phyloP scores from a whole-genome alignment of 306 rosid species.

The Arachis stenosperma region DNA sequence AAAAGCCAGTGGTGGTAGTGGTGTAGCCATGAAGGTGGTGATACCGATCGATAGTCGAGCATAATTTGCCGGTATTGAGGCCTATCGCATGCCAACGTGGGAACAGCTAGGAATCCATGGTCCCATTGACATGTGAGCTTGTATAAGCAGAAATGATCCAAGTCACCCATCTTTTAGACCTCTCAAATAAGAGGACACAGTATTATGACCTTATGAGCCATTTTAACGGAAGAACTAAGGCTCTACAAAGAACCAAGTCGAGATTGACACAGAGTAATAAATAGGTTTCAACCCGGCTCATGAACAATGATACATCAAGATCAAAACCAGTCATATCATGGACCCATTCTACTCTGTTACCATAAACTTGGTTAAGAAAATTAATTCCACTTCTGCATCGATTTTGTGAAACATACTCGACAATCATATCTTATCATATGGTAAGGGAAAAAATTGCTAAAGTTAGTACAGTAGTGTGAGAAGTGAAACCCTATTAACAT shows the following conservation, averaged over 20 bases:
- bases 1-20: background rate
- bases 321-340: background rate
- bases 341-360: background rate
- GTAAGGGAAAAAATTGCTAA: no score
- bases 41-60: background rate
- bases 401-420: background rate
- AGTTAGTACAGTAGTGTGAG: no score
- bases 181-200: background rate
- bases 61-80: background rate
- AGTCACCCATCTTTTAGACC: background rate
- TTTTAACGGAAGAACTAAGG: background rate
- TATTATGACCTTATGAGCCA: background rate
- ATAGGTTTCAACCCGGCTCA: background rate
- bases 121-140: conserved; percentile 1
- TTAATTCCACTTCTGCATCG: background rate
- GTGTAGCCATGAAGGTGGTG: background rate
- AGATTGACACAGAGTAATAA: background rate
- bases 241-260: background rate
- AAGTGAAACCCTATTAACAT: conserved; percentile 7
- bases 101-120: background rate
- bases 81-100: background rate
- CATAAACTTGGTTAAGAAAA: background rate
- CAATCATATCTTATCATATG: no score
- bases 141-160: background rate
- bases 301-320: background rate